Conservation (phyloP, 169 alveolate species). For the Babesia gibsoni region DNA sequence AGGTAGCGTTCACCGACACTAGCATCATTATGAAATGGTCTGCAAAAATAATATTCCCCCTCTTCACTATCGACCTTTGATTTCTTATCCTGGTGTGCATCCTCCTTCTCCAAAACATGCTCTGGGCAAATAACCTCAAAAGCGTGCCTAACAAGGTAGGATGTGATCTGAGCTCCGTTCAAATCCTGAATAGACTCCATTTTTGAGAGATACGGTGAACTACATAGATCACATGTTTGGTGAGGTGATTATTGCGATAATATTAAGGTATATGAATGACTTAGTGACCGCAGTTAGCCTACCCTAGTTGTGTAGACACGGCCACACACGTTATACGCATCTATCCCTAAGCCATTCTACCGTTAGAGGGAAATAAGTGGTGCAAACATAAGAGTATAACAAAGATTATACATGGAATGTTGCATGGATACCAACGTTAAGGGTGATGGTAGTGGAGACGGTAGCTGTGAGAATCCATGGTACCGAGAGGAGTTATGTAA, state of each 20-base stretch:
- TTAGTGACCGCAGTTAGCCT: too few species aligned
- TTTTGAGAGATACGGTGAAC: neutral
- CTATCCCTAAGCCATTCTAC: too few species aligned
- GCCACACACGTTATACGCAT: too few species aligned
- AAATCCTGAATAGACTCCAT: slow-evolving; percentile 6
- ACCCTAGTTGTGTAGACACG: too few species aligned
- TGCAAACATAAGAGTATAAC: neutral
- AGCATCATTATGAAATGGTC: slow-evolving; percentile 31
- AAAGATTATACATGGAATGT: neutral
- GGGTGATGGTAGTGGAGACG: neutral
- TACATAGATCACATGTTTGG: too few species aligned
- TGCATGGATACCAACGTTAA: neutral
- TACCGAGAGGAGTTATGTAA: slow-evolving; percentile 5
- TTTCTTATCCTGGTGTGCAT: slow-evolving; percentile 3
- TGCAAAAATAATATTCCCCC: slow-evolving; percentile 16
- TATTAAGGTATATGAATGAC: too few species aligned
- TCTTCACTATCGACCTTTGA: neutral
- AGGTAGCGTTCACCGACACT: slow-evolving; percentile 23
- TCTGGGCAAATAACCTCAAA: slow-evolving; percentile 44
- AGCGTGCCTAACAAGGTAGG: slow-evolving; percentile 31
- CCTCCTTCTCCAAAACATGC: neutral
- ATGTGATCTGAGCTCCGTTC: slow-evolving; percentile 43
- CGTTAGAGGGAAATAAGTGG: too few species aligned
- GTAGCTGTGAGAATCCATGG: neutral
- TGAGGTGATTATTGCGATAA: too few species aligned